Percentiles rank a stretch among this genome's conserved stretches.
Conservation (phyloP, 495 filamentous ascomycete genomes). For the Neurospora pannonica region DNA sequence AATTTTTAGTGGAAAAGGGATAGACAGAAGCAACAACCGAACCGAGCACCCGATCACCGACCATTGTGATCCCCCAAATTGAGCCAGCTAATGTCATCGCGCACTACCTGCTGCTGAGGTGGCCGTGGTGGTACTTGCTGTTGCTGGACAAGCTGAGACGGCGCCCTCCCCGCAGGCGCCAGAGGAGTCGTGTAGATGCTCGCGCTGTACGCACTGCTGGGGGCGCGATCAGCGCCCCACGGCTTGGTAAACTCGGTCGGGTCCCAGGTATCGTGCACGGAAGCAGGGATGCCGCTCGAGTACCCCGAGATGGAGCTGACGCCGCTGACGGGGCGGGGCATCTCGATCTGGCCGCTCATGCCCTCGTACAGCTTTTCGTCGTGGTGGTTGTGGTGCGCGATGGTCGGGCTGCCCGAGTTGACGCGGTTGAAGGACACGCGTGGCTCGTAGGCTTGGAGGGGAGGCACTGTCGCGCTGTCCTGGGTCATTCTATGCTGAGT, state of each 20-base stretch:
- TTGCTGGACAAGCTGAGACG: constrained; percentile 19
- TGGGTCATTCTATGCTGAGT: constrained; percentile 38
- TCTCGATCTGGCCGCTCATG: constrained; percentile 54
- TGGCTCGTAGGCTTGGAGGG: constrained; percentile 38
- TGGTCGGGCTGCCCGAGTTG: constrained; percentile 56
- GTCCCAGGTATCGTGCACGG: constrained; percentile 44
- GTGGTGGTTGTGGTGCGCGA: constrained; percentile 37
- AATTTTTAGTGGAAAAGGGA: background rate
- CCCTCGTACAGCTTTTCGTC: constrained; percentile 40
- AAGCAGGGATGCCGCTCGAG: constrained; percentile 47
- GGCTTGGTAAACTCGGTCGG: constrained; percentile 29
- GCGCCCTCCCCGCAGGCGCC: constrained; percentile 19
- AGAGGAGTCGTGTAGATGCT: constrained; percentile 28
- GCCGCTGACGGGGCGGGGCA: constrained; percentile 38
- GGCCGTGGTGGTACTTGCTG: constrained; percentile 28
- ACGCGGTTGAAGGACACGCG: constrained; percentile 50
- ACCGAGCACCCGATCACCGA: background rate
- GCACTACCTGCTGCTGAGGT: constrained; percentile 6
- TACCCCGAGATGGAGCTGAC: constrained; percentile 48
- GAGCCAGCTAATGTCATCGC: constrained; percentile 67
- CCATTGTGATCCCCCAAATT: constrained; percentile 42
- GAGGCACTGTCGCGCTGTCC: constrained; percentile 44
- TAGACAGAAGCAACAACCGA: background rate
- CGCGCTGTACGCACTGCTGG: constrained; percentile 51
- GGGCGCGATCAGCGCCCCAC: constrained; percentile 40